These are phyloP conservation scores for Neurospora pannonica DNA, from an alignment of 495 filamentous ascomycete genomes.

Conservation along the genomic window DNA sequence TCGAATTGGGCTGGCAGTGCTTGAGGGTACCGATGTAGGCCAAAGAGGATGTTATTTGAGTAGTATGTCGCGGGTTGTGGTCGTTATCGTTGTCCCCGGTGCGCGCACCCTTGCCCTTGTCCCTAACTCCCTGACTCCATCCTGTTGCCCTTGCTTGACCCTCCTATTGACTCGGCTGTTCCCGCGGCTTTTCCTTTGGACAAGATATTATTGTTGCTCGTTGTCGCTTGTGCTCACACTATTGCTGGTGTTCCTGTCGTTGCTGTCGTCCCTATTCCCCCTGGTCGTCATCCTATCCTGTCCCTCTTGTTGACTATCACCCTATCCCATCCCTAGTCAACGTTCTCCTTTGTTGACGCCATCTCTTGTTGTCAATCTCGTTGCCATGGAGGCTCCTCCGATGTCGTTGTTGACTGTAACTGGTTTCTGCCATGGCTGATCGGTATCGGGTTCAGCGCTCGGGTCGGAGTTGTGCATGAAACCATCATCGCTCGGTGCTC, in stretches of 20 bases:
- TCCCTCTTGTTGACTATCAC: not conserved
- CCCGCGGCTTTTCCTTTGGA: not conserved
- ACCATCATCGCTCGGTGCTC: not conserved
- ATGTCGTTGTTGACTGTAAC: not conserved
- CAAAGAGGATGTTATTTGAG: not conserved
- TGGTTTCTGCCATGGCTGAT: not conserved
- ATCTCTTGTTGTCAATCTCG: not conserved
- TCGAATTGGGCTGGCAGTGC: too few relatives aligned
- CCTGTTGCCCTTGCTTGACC: not conserved
- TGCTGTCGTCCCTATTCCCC: not conserved
- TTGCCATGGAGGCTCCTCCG: not conserved
- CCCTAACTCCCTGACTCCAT: not conserved
- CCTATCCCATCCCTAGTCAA: not conserved
- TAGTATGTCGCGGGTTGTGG: not conserved
- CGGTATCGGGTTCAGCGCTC: not conserved
- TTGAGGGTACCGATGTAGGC: not conserved
- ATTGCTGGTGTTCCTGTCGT: not conserved
- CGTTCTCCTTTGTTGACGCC: not conserved
- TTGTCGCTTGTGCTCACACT: not conserved
- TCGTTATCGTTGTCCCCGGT: not conserved
- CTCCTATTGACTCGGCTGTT: not conserved
- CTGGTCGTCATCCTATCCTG: not conserved
- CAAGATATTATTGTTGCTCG: not conserved
- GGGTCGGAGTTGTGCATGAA: not conserved
- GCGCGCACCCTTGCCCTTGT: not conserved